Percentiles rank a stretch among this genome's conserved stretches.
Conservation (phyloP, 1,284 basidiomycete species). For the Taiwanofungus camphoratus region DNA sequence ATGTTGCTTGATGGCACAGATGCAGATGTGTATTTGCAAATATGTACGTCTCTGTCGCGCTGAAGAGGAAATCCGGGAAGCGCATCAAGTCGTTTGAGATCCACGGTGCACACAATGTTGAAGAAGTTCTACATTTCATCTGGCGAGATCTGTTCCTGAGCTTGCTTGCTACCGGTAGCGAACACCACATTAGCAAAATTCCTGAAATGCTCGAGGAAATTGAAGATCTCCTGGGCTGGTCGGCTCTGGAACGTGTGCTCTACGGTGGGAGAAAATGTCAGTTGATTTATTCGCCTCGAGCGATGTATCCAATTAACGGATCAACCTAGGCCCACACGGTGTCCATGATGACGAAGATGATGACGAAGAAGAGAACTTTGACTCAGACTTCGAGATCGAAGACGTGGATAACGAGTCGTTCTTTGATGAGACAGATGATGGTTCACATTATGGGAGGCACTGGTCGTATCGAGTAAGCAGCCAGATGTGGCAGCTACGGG, state of each 20-base stretch:
- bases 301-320: neutral
- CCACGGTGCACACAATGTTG: conserved; percentile 43
- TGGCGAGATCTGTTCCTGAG: conserved; percentile 63
- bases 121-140: conserved; percentile 51
- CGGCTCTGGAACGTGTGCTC: conserved; percentile 43
- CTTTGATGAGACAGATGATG: conserved; percentile 10
- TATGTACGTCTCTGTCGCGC: conserved; percentile 40
- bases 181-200: conserved; percentile 32
- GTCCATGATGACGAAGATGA: conserved; percentile 19
- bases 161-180: conserved; percentile 37
- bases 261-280: conserved; percentile 42
- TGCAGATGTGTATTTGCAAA: conserved; percentile 44
- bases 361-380: conserved; percentile 19
- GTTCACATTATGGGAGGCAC: conserved; percentile 38
- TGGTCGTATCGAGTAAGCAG: conserved; percentile 41
- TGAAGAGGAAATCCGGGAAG: conserved; percentile 37
- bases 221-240: conserved; percentile 42
- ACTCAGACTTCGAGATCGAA: conserved; percentile 15
- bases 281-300: conserved; percentile 10
- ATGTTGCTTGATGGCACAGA: conserved; percentile 23
- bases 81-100: conserved; percentile 45
- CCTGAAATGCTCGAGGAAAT: conserved; percentile 54
- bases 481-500: conserved; percentile 37
- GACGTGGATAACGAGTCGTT: conserved; percentile 22
- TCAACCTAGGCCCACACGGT: conserved; percentile 15